These are phyloP conservation scores for Alternaria alternata DNA, from an alignment of 2,329 filamentous ascomycete species.

Conservation along the genomic window DNA sequence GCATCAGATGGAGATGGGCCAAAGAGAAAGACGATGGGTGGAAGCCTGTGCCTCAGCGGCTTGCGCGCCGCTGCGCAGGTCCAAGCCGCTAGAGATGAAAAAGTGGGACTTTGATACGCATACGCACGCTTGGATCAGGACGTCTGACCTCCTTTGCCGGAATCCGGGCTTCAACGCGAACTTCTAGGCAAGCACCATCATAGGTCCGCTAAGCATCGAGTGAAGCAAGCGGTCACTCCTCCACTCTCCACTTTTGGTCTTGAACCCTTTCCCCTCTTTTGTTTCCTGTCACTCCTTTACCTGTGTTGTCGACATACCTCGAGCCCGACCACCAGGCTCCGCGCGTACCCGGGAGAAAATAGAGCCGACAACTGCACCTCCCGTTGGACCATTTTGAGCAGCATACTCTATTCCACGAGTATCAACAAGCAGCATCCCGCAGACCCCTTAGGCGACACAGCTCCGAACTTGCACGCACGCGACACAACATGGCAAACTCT, in stretches of 20 bases:
- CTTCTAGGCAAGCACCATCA: constrained; percentile 9
- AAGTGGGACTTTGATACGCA: constrained; percentile 13
- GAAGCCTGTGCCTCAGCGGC: constrained; percentile 2
- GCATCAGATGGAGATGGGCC: neutral
- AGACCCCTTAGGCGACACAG: neutral
- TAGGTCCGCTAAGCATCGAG: constrained; percentile 9
- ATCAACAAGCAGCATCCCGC: neutral
- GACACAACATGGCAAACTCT: constrained; percentile 21
- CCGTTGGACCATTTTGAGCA: neutral
- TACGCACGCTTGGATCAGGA: constrained; percentile 13
- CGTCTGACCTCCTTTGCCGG: constrained; percentile 16
- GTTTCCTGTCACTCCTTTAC: constrained; percentile 7
- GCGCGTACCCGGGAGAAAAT: constrained; percentile 2
- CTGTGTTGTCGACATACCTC: neutral
- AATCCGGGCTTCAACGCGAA: constrained; percentile 11
- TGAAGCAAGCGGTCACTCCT: constrained; percentile 5
- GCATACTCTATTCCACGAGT: neutral
- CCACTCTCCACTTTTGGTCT: constrained; percentile 5
- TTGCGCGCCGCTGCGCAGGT: constrained; percentile 6
- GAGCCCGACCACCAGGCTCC: neutral
- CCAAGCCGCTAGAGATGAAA: constrained; percentile 4
- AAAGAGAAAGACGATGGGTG: neutral
- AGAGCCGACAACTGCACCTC: neutral
- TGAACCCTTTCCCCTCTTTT: constrained; percentile 7
- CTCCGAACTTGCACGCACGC: constrained; percentile 2